Conservation (phyloP, 495 filamentous ascomycete species). For the Aspergillus diversus region DNA sequence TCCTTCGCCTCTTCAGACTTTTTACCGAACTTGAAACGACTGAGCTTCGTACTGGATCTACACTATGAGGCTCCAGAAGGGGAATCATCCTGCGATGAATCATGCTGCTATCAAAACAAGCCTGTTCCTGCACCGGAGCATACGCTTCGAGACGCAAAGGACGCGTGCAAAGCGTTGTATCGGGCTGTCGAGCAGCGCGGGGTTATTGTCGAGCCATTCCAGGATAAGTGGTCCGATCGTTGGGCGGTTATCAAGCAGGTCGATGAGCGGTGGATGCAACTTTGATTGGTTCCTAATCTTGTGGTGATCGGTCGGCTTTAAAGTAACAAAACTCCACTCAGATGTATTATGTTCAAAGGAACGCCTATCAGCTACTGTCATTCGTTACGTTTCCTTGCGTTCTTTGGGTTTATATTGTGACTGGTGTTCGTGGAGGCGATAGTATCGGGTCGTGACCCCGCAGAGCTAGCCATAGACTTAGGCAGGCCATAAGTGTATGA, state of each 20-base stretch:
- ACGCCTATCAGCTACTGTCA: not conserved
- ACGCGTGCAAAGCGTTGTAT: conserved; percentile 26
- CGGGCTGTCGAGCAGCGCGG: conserved; percentile 19
- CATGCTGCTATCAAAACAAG: not conserved
- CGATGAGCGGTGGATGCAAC: conserved; percentile 18
- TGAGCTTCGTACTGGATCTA: conserved; percentile 30
- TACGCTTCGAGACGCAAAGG: conserved; percentile 18
- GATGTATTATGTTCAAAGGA: not conserved
- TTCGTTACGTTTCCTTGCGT: too few relatives aligned
- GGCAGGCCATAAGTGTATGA: too few relatives aligned
- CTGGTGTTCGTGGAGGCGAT: too few relatives aligned
- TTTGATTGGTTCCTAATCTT: not conserved
- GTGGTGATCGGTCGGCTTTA: not conserved
- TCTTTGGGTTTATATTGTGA: too few relatives aligned
- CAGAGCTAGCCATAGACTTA: too few relatives aligned
- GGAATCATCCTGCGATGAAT: not conserved
- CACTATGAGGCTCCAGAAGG: conserved; percentile 16
- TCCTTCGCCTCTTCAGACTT: conserved; percentile 22
- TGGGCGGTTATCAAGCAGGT: conserved; percentile 11
- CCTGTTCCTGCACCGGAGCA: conserved; percentile 14
- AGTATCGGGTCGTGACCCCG: too few relatives aligned
- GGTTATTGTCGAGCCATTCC: conserved; percentile 15
- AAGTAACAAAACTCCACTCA: not conserved
- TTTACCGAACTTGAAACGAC: conserved; percentile 24
- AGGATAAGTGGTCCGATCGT: conserved; percentile 14